These are phyloP conservation scores for Candida yuanshanica DNA, from an alignment of 805 yeast genomes.

Conservation along the genomic window DNA sequence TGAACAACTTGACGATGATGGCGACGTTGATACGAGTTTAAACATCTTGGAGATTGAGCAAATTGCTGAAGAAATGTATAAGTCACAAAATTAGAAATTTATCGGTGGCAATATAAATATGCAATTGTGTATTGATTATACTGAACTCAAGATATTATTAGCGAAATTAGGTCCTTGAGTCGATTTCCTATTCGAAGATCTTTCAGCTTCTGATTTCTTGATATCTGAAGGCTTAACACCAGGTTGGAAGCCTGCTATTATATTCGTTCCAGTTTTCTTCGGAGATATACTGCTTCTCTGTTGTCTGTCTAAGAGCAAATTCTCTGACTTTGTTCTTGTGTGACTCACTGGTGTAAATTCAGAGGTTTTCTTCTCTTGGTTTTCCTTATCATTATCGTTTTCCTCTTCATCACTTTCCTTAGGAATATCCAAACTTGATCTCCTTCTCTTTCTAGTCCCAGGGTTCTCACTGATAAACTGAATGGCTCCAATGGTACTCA, in stretches of 20 bases:
- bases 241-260: not conserved
- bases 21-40: conserved; percentile 35
- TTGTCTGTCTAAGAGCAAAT: conserved; percentile 7
- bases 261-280: not conserved
- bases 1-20: conserved; percentile 43
- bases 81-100: conserved; percentile 1
- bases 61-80: conserved; percentile 47
- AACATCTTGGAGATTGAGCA: conserved; percentile 52
- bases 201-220: not conserved
- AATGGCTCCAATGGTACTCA: conserved; percentile 22
- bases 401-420: conserved; percentile 1
- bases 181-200: not conserved
- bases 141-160: conserved; percentile 19
- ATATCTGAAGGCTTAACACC: not conserved
- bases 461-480: conserved; percentile 27
- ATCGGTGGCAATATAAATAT: not conserved
- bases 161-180: conserved; percentile 23
- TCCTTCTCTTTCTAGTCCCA: conserved; percentile 21
- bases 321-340: conserved; percentile 18
- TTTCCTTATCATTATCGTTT: not conserved
- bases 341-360: conserved; percentile 7
- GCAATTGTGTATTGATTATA: conserved; percentile 1
- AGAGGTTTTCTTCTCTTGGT: conserved; percentile 1
- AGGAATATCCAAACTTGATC: conserved; percentile 11
- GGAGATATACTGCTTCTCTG: not conserved